Base-by-base conservation (phyloP, 1,284 basidiomycete genomes). In the Boletellus deceptivus region DNA sequence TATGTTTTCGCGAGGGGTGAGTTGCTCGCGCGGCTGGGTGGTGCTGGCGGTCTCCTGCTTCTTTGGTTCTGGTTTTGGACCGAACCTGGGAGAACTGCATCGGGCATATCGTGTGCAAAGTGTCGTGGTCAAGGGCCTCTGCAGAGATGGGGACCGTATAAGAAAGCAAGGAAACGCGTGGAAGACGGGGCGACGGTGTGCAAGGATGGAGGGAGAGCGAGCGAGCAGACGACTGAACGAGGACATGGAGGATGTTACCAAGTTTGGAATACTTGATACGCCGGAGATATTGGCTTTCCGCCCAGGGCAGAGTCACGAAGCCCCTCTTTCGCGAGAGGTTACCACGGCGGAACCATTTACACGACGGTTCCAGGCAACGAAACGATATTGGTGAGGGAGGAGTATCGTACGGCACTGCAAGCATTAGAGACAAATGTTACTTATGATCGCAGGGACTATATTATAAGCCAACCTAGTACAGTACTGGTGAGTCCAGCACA, bases 1-100 rank as follows among this genome's bases (percentile, higher is more conserved):
- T 44, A 97, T 94, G 62, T 98, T 95, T 72, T 99, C 96, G 46
- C 77, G 75, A 1, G 79, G 61, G 36, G 71, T 65, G 40, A 34
- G 46, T 40, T 52, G 53, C 48, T 51, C 49, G 38, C 36, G 52
- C 22, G 50, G 20, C n/a, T 43, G 38, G 31, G 44, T 31, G 31
- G 29, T 31, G 29, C 29, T 31, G 29, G 11, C 20, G 44, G 48
- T 27, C 31, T 55, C 34, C 38, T 50, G 29, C 4, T 13, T 50
- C 33, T 50, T 48, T 18, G 50, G 38, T 17, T 47, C 35, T n/a
- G 50, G 47, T 39, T 34, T 31, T 31, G 29, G 29, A 11, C 9
- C 29, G 17, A 52, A 36, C n/a, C 33, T 40, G 37, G 43, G 40
- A 13, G 29, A 11, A 11, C 25, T 25, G 25, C 8, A 9, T 25